These are phyloP conservation scores for Oemleria cerasiformis DNA, from an alignment of 306 rosid species.

Conservation along the genomic window DNA sequence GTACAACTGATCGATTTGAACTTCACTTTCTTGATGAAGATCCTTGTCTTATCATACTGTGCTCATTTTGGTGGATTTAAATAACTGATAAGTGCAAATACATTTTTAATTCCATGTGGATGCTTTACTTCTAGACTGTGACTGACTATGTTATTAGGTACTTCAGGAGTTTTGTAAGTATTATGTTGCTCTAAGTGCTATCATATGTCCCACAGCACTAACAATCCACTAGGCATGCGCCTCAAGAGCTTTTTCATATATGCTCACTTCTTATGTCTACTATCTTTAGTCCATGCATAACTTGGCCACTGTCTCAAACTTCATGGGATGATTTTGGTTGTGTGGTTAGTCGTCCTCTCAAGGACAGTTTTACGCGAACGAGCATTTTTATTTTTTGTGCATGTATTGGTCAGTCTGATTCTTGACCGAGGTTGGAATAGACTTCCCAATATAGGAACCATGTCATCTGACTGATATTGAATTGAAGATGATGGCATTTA, in stretches of 20 bases:
- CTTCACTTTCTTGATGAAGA: not conserved
- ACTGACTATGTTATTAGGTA: not conserved
- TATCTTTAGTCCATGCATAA: not conserved
- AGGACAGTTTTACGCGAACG: not conserved
- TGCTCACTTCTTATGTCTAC: not conserved
- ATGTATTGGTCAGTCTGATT: not conserved
- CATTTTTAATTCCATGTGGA: not conserved
- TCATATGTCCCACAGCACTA: not conserved
- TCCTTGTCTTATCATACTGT: not conserved
- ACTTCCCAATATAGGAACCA: not conserved
- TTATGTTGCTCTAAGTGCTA: not conserved
- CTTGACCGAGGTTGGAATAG: not conserved
- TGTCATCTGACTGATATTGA: not conserved
- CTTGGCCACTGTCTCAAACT: not conserved
- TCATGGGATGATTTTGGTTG: not conserved
- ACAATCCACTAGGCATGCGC: not conserved
- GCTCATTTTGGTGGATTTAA: not conserved
- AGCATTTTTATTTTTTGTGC: not conserved
- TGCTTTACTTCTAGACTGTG: not conserved
- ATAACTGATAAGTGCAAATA: not conserved
- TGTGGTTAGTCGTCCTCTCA: not conserved
- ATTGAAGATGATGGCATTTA: not conserved
- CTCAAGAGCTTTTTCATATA: not conserved
- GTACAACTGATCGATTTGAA: conserved; percentile 32
- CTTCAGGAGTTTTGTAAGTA: not conserved